Base-by-base conservation (phyloP, 495 filamentous ascomycete genomes). In the Hamigera avellanea region DNA sequence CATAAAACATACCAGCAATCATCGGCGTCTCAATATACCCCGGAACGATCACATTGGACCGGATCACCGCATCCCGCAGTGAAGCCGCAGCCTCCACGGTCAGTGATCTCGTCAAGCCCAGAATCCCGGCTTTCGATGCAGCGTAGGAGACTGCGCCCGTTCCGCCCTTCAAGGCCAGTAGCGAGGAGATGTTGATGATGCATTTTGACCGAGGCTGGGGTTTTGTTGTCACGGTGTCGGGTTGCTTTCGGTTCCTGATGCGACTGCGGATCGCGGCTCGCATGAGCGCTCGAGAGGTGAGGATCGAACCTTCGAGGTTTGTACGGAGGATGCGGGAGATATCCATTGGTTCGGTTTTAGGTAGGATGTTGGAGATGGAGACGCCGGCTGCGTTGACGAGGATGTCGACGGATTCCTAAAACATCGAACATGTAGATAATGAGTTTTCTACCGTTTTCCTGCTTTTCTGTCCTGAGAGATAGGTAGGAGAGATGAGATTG, bases 21-120 rank as follows among this genome's bases (percentile, higher is more conserved):
- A 93, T 88, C 4, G 73, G 67, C 5, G 84, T 87, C 16, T 77
- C 62, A 39, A 91, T 80, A 59, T 86, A 93, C 10, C 86, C 86
- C 1, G 86, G 86, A n/a, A 86, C 52, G 39, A 93, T 76, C 3
- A 75, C 80, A 58, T 93, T 93, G 19, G 81, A 81, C 13, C 86
- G 64, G 33, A 89, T 67, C 8, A 69, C 61, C 19, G 59, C 54
- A 29, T 52, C 45, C 8, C 45, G 48, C 31, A 65, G 36, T 6
- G 59, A 57, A 4, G 41, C 40, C 2, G 54, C 52, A 2, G 76
- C 56, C 44, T 91, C 85, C 14, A 64, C 66, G 9, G 81, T 73
- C 3, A 91, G 49, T 12, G 83, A 72, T 18, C 80, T 65, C 0
- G 85, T 89, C 23, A 93, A 56, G 61, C 83, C 84, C 1, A 91